Evolutionary conservation across 2,329 filamentous ascomycete species (phyloP).

Genomic region (Trichoderma cornu-damae): DNA sequence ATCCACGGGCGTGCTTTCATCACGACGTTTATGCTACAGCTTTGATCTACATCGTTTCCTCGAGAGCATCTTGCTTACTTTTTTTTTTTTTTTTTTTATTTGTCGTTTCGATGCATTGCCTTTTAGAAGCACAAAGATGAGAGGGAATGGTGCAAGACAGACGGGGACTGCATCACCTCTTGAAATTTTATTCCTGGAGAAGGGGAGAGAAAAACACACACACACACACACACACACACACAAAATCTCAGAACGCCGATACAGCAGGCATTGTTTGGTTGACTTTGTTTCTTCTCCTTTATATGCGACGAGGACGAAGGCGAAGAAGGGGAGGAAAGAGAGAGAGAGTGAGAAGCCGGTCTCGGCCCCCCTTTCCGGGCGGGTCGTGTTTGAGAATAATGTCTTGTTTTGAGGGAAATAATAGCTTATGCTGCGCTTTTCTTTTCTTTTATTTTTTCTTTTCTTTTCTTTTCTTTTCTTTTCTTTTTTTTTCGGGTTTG

Average conservation of each 20-base stretch:
- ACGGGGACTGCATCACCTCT: not conserved
- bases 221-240: too few species aligned
- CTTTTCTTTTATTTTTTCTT: too few species aligned
- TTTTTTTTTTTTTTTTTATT: not conserved
- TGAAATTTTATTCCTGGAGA: not conserved
- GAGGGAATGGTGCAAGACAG: not conserved
- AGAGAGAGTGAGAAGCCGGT: conserved; percentile 3
- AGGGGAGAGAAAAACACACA: not conserved
- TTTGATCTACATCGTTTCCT: not conserved
- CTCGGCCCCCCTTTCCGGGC: too few species aligned
- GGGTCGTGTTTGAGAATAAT: conserved; percentile 6
- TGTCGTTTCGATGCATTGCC: not conserved
- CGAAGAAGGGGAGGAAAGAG: not conserved
- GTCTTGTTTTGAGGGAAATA: conserved; percentile 6
- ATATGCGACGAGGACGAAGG: not conserved
- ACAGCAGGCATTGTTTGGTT: conserved; percentile 16
- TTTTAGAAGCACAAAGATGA: not conserved
- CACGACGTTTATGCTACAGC: conserved; percentile 9
- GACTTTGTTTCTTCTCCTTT: not conserved
- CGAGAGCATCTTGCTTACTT: conserved; percentile 4
- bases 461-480: not conserved
- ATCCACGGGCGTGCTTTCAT: not conserved
- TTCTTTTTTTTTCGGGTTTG: too few species aligned
- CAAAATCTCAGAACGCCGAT: conserved; percentile 1
- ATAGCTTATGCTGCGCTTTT: not conserved